Conservation (phyloP, 2,329 filamentous ascomycete genomes). For the Aspergillus sp. region DNA sequence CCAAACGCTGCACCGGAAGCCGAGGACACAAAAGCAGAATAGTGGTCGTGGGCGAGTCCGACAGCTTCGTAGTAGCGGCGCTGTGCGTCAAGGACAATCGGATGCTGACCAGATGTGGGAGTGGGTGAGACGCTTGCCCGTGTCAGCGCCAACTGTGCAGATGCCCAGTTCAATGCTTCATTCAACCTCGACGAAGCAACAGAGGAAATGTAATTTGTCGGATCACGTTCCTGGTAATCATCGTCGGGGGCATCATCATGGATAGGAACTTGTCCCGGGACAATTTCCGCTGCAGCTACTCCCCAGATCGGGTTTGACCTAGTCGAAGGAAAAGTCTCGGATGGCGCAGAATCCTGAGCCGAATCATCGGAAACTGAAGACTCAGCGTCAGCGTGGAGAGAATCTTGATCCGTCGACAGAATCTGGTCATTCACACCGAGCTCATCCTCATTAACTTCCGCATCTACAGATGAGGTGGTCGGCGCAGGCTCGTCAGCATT, state of each 20-base stretch:
- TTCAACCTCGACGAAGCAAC: constrained; percentile 62
- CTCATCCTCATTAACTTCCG: constrained; percentile 1
- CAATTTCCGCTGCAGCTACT: constrained; percentile 46
- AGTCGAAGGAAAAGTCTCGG: constrained; percentile 3
- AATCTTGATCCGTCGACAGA: not conserved
- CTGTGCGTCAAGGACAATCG: constrained; percentile 52
- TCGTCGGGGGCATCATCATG: constrained; percentile 44
- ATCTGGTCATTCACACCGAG: not conserved
- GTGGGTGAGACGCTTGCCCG: constrained; percentile 58
- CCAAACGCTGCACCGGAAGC: constrained; percentile 63
- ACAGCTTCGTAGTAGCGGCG: constrained; percentile 70
- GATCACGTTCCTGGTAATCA: constrained; percentile 37
- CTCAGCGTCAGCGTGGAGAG: not conserved
- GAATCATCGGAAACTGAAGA: constrained; percentile 17
- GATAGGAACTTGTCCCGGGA: constrained; percentile 40
- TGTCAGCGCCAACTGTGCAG: constrained; percentile 62
- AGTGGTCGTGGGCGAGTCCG: constrained; percentile 69
- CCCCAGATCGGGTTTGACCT: constrained; percentile 36
- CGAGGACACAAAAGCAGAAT: constrained; percentile 64
- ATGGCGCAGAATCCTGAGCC: constrained; percentile 6
- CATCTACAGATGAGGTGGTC: too few species aligned
- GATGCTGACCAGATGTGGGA: constrained; percentile 49
- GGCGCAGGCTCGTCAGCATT: not conserved
- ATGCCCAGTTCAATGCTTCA: constrained; percentile 62
- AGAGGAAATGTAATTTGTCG: constrained; percentile 53